phyloP scores from a whole-genome alignment of 805 yeast genomes.

The Candida krabiensis region DNA sequence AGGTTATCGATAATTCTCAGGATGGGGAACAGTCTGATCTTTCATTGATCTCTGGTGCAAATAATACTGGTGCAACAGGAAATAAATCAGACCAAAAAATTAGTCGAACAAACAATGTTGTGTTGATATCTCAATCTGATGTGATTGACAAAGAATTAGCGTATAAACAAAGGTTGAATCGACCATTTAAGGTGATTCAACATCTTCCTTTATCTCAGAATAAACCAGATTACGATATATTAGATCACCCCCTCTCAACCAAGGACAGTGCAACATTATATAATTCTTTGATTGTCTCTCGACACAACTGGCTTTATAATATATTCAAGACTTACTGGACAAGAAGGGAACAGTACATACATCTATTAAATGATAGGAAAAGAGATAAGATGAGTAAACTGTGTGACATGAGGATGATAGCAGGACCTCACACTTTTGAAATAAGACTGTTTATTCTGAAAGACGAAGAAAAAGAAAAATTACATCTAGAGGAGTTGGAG shows the following conservation, averaged over 20 bases:
- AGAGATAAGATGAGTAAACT: slow-evolving; percentile 88
- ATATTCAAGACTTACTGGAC: slow-evolving; percentile 81
- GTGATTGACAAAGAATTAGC: slow-evolving; percentile 31
- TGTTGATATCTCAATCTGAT: slow-evolving; percentile 31
- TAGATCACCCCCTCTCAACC: slow-evolving; percentile 66
- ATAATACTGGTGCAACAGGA: not conserved
- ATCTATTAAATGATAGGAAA: slow-evolving; percentile 44
- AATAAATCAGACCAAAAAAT: slow-evolving; percentile 11
- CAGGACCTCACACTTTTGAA: slow-evolving; percentile 85
- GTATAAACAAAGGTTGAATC: slow-evolving; percentile 29
- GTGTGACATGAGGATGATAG: slow-evolving; percentile 66
- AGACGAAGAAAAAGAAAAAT: slow-evolving; percentile 67
- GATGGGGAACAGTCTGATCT: slow-evolving; percentile 8
- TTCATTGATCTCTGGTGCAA: slow-evolving; percentile 4
- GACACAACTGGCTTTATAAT: slow-evolving; percentile 64
- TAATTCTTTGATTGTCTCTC: slow-evolving; percentile 68
- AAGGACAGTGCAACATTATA: slow-evolving; percentile 74
- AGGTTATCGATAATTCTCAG: too few species aligned
- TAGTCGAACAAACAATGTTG: slow-evolving; percentile 25
- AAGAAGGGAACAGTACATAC: slow-evolving; percentile 45
- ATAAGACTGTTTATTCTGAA: slow-evolving; percentile 79
- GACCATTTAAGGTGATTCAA: slow-evolving; percentile 67
- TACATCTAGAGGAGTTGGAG: slow-evolving; percentile 33
- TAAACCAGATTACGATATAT: slow-evolving; percentile 60
- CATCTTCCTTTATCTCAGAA: slow-evolving; percentile 67